Evolutionary conservation across 2,329 filamentous ascomycete species (phyloP).

Genomic region (Penicillium sp.): DNA sequence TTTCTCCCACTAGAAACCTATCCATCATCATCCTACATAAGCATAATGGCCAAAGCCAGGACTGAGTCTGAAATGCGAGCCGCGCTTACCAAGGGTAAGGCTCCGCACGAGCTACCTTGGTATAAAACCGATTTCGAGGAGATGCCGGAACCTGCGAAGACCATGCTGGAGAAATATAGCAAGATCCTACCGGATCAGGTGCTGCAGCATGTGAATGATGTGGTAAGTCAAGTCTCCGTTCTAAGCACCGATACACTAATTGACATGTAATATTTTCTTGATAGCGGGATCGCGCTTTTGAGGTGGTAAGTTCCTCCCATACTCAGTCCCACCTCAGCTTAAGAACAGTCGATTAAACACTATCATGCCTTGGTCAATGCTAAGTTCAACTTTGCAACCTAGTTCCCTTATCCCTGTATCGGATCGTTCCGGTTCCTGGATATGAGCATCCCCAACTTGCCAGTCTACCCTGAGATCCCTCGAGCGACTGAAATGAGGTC

Average conservation of each 20-base stretch:
- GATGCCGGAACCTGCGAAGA: conserved; percentile 17
- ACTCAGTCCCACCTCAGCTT: neutral
- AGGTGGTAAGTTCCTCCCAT: conserved; percentile 11
- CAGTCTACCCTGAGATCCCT: conserved; percentile 21
- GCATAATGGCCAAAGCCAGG: conserved; percentile 13
- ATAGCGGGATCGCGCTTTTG: conserved; percentile 22
- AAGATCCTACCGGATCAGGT: conserved; percentile 12
- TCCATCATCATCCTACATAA: neutral
- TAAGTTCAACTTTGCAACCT: neutral
- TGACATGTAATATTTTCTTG: neutral
- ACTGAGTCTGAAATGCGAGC: conserved; percentile 11
- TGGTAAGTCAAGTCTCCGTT: conserved; percentile 8
- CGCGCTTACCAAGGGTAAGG: conserved; percentile 10
- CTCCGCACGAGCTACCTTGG: conserved; percentile 16
- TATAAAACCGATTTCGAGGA: conserved; percentile 13
- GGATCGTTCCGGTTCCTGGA: conserved; percentile 24
- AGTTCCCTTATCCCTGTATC: conserved; percentile 28
- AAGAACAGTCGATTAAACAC: too few species aligned
- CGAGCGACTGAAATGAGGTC: conserved; percentile 18
- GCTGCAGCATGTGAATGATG: conserved; percentile 18
- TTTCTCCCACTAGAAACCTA: neutral
- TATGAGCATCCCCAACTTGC: conserved; percentile 19
- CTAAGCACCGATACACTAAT: neutral
- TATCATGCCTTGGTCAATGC: neutral
- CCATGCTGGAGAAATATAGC: conserved; percentile 19